Percentiles rank a stretch among this genome's conserved stretches.
Evolutionary conservation across 2,329 filamentous ascomycete genomes (phyloP).

Genomic region (Purpureocillium lavendulum): DNA sequence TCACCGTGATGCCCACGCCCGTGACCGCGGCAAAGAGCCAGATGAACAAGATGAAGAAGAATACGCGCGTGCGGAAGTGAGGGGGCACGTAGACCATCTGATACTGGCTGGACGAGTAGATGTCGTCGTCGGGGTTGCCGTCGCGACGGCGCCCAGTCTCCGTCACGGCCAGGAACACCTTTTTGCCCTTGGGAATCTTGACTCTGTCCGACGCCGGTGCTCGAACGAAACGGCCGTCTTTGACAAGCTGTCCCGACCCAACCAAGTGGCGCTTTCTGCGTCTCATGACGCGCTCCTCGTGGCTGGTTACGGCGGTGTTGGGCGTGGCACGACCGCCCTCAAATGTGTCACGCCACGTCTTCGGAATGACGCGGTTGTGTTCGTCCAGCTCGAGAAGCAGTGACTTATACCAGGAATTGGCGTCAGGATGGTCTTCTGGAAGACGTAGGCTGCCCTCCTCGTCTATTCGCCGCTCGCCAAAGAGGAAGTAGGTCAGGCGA

Average conservation of each 20-base stretch:
- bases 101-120: constrained; percentile 54
- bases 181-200: constrained; percentile 76
- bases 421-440: constrained; percentile 19
- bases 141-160: constrained; percentile 54
- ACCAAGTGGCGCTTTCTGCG: constrained; percentile 37
- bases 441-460: constrained; percentile 67
- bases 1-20: constrained; percentile 75
- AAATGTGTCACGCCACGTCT: constrained; percentile 51
- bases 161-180: constrained; percentile 71
- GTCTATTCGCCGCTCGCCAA: constrained; percentile 70
- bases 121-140: constrained; percentile 41
- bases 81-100: constrained; percentile 76
- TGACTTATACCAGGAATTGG: constrained; percentile 27
- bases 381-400: constrained; percentile 38
- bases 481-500: constrained; percentile 85
- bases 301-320: constrained; percentile 21
- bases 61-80: constrained; percentile 70
- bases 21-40: constrained; percentile 90
- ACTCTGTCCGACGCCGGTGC: constrained; percentile 94
- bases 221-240: constrained; percentile 75
- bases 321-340: constrained; percentile 38
- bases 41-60: constrained; percentile 78
- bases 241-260: constrained; percentile 44
- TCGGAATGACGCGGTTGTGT: constrained; percentile 35
- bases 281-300: constrained; percentile 27